Evolutionary conservation across 2,329 filamentous ascomycete species (phyloP), one percentile per base, ranked within the genome.

Genomic region (Alternaria metachromatica): DNA sequence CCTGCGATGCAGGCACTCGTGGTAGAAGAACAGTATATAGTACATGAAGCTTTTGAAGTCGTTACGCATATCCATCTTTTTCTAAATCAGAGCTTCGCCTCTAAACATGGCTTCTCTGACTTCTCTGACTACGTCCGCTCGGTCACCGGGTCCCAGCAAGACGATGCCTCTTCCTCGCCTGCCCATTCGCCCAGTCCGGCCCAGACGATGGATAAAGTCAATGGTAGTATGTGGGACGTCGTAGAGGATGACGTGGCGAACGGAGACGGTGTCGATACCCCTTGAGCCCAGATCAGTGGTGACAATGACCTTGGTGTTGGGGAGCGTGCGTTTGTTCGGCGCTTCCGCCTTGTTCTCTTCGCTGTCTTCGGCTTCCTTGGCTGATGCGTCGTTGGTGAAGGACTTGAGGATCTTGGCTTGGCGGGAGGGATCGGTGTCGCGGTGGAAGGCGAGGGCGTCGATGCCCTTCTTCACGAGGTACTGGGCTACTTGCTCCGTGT

Each of bases 221-320:
- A 99, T 96, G 0, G 94, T 97, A 0, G 93, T 97, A 77, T 98
- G 95, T 5, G 96, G 96, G n/a, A 99, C 95, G 78, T 99, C 94
- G 80, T 97, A 98, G 25, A 99, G 83, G 58, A 99, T 90, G 56
- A 99, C 96, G 70, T 97, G 93, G 61, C 92, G 88, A 18, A 98
- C 95, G 18, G 93, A 91, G 28, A 97, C 82, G 0, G 96, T 99
- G 80, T 99, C 96, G 72, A 99, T 97, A 66, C 96, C 96, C 70
- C 96, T 85, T 6, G 94, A 97, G 5, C 93, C 93, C 62, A 99
- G 83, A 80, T 99, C 96, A 0, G 96, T 99, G 12, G 94, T 96
- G 4, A 99, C 95, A 43, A 99, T 88, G 11, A 97, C 95, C 80
- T 94, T 96, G 48, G 92, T 94, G 75, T 95, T 94, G 30, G 87